phyloP scores from a whole-genome alignment of 345 rosid genomes.

The Excoecaria agallocha region DNA sequence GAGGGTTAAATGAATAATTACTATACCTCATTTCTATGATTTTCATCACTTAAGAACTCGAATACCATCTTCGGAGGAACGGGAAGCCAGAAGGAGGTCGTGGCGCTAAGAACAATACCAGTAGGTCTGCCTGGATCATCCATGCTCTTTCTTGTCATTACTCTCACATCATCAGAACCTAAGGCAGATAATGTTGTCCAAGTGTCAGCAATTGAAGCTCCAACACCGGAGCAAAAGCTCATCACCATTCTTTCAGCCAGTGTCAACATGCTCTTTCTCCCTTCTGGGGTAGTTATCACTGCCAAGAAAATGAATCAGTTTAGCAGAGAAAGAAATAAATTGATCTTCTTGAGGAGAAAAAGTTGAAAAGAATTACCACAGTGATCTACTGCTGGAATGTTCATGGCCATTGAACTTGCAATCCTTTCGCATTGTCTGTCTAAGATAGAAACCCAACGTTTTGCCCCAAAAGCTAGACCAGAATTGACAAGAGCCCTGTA shows the following conservation, averaged over 20 bases:
- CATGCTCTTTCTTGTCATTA: constrained; percentile 91
- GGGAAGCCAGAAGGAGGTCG: constrained; percentile 93
- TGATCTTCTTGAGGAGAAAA: not conserved
- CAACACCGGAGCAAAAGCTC: constrained; percentile 87
- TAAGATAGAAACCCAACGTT: constrained; percentile 87
- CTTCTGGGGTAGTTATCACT: constrained; percentile 81
- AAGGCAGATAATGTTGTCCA: constrained; percentile 86
- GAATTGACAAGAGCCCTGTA: constrained; percentile 58
- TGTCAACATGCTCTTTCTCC: constrained; percentile 92
- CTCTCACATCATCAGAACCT: constrained; percentile 79
- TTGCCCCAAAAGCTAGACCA: constrained; percentile 84
- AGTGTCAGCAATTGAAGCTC: constrained; percentile 85
- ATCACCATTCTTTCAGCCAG: constrained; percentile 92
- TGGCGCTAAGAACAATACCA: constrained; percentile 88
- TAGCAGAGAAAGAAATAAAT: too few relatives aligned
- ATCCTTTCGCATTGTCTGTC: constrained; percentile 91
- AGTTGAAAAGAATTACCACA: constrained; percentile 37
- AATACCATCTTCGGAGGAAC: constrained; percentile 71
- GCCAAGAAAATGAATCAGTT: not conserved
- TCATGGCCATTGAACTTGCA: constrained; percentile 79
- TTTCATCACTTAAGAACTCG: constrained; percentile 78
- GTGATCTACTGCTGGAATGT: constrained; percentile 73
- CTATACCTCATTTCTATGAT: constrained; percentile 79
- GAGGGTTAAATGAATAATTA: not conserved
- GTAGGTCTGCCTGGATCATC: constrained; percentile 98